Conservation (phyloP, 306 rosid genomes). For the Boehmeria nivea region DNA sequence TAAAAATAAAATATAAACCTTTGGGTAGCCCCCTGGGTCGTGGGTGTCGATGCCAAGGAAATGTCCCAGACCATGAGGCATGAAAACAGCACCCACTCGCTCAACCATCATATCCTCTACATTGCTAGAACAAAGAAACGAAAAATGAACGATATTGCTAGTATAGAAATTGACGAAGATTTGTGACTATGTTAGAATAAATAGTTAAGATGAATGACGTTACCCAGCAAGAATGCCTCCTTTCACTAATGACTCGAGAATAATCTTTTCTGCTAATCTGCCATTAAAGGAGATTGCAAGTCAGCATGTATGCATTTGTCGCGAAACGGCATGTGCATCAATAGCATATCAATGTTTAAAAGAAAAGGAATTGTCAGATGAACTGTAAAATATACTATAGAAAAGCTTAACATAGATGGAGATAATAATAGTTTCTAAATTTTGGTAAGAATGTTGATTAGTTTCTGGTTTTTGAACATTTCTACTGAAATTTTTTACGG, state of each 20-base stretch:
- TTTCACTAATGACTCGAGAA: conserved; percentile 58
- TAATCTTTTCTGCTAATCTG: conserved; percentile 78
- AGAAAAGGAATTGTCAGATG: too few relatives aligned
- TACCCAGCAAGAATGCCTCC: conserved; percentile 63
- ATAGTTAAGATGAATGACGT: conserved; percentile 13
- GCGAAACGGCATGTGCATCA: too few relatives aligned
- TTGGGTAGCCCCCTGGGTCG: conserved; percentile 92
- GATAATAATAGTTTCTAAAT: too few relatives aligned
- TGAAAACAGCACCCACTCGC: conserved; percentile 70
- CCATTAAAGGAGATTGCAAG: conserved; percentile 26
- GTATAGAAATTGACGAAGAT: too few relatives aligned
- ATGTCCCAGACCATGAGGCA: conserved; percentile 97
- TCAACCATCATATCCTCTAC: conserved; percentile 66
- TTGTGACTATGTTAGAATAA: too few relatives aligned
- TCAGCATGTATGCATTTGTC: conserved; percentile 11
- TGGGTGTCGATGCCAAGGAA: conserved; percentile 91
- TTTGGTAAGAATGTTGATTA: too few relatives aligned
- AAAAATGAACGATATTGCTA: not conserved
- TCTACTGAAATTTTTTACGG: too few relatives aligned
- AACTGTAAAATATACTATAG: too few relatives aligned
- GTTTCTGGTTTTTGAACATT: too few relatives aligned
- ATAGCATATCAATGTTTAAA: too few relatives aligned
- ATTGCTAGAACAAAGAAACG: conserved; percentile 37
- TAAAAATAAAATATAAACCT: conserved; percentile 31
- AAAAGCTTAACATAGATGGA: too few relatives aligned